Percentiles rank a stretch among this genome's conserved stretches.
These are phyloP conservation scores for Phytophthora sansomeana DNA, from an alignment of 352 stramenopile genomes.

Conservation along the genomic window DNA sequence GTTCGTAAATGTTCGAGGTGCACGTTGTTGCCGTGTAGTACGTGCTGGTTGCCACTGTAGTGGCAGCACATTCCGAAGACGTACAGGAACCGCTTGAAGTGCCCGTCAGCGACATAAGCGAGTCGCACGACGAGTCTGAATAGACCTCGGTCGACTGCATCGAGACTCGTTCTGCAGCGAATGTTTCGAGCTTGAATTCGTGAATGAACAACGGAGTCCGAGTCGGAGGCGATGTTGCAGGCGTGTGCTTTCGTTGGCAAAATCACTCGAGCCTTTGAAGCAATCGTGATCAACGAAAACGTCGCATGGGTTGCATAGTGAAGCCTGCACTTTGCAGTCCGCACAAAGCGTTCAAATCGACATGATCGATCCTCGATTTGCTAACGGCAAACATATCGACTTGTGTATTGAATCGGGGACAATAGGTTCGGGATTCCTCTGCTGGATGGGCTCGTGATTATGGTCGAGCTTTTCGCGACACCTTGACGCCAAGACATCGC, in stretches of 20 bases:
- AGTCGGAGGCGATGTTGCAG: too few relatives aligned
- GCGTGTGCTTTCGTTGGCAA: constrained; percentile 19
- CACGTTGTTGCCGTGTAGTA: constrained; percentile 38
- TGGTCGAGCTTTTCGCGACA: not conserved
- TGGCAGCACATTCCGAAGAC: constrained; percentile 14
- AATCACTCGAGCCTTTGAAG: constrained; percentile 7
- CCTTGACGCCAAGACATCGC: not conserved
- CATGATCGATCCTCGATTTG: constrained; percentile 37
- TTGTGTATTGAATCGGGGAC: constrained; percentile 30
- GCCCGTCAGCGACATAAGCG: constrained; percentile 22
- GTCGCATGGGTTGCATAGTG: constrained; percentile 40
- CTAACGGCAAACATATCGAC: constrained; percentile 14
- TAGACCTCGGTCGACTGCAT: constrained; percentile 44
- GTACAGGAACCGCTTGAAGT: constrained; percentile 14
- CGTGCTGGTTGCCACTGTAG: constrained; percentile 18
- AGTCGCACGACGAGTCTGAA: constrained; percentile 38
- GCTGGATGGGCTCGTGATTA: constrained; percentile 26
- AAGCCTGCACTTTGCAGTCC: constrained; percentile 10
- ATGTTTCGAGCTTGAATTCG: constrained; percentile 25
- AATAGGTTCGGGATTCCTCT: constrained; percentile 32
- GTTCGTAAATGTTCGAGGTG: constrained; percentile 26
- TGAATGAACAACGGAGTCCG: constrained; percentile 29
- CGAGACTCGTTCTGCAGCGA: not conserved
- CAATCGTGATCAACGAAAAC: constrained; percentile 29
- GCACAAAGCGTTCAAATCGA: constrained; percentile 17